Base-by-base conservation (phyloP, 129 eudicot species). In the Flaveria linearis region DNA sequence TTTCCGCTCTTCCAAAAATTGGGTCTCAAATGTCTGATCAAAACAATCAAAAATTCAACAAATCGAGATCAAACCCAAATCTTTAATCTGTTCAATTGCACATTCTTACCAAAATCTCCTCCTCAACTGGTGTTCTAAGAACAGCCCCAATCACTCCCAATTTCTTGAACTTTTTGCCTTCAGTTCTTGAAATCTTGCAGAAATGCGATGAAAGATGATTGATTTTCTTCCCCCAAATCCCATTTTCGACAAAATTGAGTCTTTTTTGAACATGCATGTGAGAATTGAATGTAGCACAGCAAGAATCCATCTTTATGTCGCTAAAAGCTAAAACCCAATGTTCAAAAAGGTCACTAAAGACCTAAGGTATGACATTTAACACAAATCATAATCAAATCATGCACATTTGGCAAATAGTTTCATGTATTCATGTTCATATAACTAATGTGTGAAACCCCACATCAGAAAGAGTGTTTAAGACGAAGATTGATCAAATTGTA, bases 101-200 rank as follows among this genome's bases (percentile, higher is more conserved):
- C 9, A 50, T 9, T n/a, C 89, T 85, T 75, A 90, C 98, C 84
- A 89, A 55, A 47, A 83, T 41, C 63, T 90, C 85, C 64, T 81
- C 82, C 73, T 90, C 84, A 66, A 90, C 62, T 73, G 90, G 91
- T 63, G 89, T 80, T 58, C 91, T 84, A 15, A 93, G 86, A 87
- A 93, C 88, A 82, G 97, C 84, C 71, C 36, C 79, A 64, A 84
- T 86, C 60, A 85, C 84, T 50, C 86, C 91, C 74, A 72, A 33
- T 71, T 88, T 88, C 76, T 74, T 68, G n/a, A 18, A 63, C 50
- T 75, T 79, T 22, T 52, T 74, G 49, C 73, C 85, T 41, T 75
- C 76, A 79, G 57, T 76, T 82, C 76, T 83, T 66, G 80, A 73
- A 69, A n/a, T 81, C 76, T 82, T 85, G 46, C 62, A 55, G 16